Evolutionary conservation across 768 basidiomycete species (phyloP).

Genomic region (Calvatia gigantea): DNA sequence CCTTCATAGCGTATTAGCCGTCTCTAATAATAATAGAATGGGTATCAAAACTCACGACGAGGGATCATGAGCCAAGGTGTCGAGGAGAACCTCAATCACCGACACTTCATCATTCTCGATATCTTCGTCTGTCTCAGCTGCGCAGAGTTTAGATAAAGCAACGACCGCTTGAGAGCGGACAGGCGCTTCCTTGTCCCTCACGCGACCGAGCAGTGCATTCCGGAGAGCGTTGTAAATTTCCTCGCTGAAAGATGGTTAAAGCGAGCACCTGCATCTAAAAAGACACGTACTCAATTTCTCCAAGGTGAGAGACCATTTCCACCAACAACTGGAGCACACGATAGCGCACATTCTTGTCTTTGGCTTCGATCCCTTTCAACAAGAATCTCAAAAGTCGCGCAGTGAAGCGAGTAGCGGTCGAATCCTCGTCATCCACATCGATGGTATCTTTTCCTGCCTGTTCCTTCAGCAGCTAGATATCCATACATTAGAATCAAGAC

Average conservation of each 20-base stretch:
- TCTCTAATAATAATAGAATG: not conserved
- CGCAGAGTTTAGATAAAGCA: slow-evolving; percentile 74
- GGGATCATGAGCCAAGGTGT: slow-evolving; percentile 66
- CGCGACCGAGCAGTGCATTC: slow-evolving; percentile 61
- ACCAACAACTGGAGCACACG: slow-evolving; percentile 75
- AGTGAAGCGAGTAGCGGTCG: slow-evolving; percentile 64
- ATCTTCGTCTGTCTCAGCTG: slow-evolving; percentile 62
- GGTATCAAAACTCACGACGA: slow-evolving; percentile 55
- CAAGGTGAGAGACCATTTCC: slow-evolving; percentile 75
- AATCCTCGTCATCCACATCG: slow-evolving; percentile 32
- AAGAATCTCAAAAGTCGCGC: slow-evolving; percentile 61
- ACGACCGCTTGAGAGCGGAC: slow-evolving; percentile 80
- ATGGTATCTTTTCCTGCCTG: slow-evolving; percentile 23
- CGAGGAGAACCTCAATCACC: slow-evolving; percentile 60
- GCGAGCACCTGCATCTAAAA: not conserved
- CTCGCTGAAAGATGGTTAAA: slow-evolving; percentile 46
- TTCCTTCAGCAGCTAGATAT: slow-evolving; percentile 35
- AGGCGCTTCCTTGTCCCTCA: slow-evolving; percentile 72
- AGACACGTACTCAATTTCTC: slow-evolving; percentile 76
- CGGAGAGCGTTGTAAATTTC: slow-evolving; percentile 67
- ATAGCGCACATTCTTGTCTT: slow-evolving; percentile 85
- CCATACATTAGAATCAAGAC: not conserved
- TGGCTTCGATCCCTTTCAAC: slow-evolving; percentile 74
- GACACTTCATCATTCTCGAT: slow-evolving; percentile 45
- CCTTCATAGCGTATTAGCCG: slow-evolving; percentile 30